Base-by-base conservation (phyloP, 2,329 filamentous ascomycete species). In the Chaetomiaceae sp. region DNA sequence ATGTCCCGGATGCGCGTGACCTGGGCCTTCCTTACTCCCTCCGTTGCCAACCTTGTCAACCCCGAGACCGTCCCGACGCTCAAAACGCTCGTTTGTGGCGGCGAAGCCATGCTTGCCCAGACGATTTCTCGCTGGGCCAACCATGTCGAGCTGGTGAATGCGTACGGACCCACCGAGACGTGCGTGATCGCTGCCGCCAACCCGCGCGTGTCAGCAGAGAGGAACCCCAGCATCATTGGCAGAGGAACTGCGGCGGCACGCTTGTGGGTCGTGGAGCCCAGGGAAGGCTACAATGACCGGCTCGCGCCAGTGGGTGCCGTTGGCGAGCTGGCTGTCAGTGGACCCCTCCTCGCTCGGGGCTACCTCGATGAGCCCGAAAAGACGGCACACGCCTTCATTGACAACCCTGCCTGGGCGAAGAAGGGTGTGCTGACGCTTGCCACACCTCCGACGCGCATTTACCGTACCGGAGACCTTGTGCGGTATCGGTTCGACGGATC, bases 311-410 rank as follows among this genome's bases (percentile, higher is more conserved):
- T 62, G 1, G 60, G 60, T 1, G 52, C 55, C 3, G 48, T 55
- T 1, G 60, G 60, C 8, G 60, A 62, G 48, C 48, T 62, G 4
- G 51, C 53, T 14, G 48, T 62, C 21, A 56, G 59, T 21, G 59
- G 59, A 0, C 51, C 58, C 0, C 21, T 56, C 1, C 13, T 62
- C 4, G 51, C 58, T 2, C 19, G 47, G 1, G 59, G 59, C 6
- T 62, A 62, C 27, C 38, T 59, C 10, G 50, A 53, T 39, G 58
- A 62, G 16, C 10, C 44, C 1, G 60, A 64, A 14, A 76, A 74
- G 56, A 80, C 76, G 0, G 60, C 63, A 0, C 68, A 67, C n/a
- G 65, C 66, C 0, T 81, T 80, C 44, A 65, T 77, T 12, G 61
- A 66, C 13, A 65, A 69, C 19, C 66, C 68, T 1, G 50, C 50